Evolutionary conservation across 805 yeast species (phyloP).

Genomic region (Yamadazyma endophytica): DNA sequence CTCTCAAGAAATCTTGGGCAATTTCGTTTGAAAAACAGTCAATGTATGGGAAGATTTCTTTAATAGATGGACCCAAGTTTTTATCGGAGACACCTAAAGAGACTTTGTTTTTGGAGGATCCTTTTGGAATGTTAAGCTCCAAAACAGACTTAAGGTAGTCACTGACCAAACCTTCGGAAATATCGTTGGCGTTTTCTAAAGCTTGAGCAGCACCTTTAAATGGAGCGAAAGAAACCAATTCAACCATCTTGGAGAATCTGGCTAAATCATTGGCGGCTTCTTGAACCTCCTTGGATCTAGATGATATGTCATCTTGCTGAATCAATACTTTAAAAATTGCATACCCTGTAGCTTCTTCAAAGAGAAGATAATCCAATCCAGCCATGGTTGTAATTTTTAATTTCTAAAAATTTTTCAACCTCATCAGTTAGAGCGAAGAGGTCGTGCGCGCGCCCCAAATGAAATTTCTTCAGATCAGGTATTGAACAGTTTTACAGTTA

Average conservation of each 20-base stretch:
- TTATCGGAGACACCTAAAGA: slow-evolving; percentile 88
- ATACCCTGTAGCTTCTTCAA: slow-evolving; percentile 98
- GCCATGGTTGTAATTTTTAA: slow-evolving; percentile 39
- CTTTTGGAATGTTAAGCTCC: slow-evolving; percentile 87
- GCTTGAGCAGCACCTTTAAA: slow-evolving; percentile 99
- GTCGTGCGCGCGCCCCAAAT: not conserved
- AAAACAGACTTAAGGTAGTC: slow-evolving; percentile 86
- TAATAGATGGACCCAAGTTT: slow-evolving; percentile 94
- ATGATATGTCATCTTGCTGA: slow-evolving; percentile 92
- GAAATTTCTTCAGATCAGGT: too few relatives aligned
- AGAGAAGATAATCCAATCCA: slow-evolving; percentile 83
- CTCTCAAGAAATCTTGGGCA: slow-evolving; percentile 93
- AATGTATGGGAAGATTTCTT: slow-evolving; percentile 82
- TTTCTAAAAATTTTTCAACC: slow-evolving; percentile 8
- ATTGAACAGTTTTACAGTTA: too few relatives aligned
- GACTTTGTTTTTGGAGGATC: slow-evolving; percentile 62
- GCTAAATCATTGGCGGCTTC: slow-evolving; percentile 81
- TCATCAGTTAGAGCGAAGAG: slow-evolving; percentile 1
- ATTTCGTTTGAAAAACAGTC: slow-evolving; percentile 90
- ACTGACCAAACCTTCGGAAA: slow-evolving; percentile 93
- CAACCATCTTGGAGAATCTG: slow-evolving; percentile 86
- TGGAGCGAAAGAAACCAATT: slow-evolving; percentile 93
- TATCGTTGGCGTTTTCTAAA: slow-evolving; percentile 94
- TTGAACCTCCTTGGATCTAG: slow-evolving; percentile 91
- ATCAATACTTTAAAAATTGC: slow-evolving; percentile 91